Evolutionary conservation across 2,329 filamentous ascomycete genomes (phyloP).

Genomic region (Pyrenophora teres): DNA sequence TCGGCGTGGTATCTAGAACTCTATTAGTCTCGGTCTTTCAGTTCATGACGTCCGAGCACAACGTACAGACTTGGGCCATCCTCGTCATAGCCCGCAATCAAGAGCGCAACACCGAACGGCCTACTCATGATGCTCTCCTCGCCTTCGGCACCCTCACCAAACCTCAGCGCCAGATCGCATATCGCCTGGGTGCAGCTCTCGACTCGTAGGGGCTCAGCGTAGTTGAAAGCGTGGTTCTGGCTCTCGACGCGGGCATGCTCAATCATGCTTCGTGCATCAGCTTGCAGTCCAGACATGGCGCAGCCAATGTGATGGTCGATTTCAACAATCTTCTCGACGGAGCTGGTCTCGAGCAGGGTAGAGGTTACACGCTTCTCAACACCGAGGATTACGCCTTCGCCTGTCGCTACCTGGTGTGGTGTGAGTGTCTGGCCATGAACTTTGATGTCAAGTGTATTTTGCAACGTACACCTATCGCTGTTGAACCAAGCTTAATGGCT

Average conservation of each 20-base stretch:
- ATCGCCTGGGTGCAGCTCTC: constrained; percentile 99
- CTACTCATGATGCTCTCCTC: constrained; percentile 99
- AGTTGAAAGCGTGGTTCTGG: constrained; percentile 98
- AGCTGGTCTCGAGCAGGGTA: constrained; percentile 94
- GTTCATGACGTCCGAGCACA: not conserved
- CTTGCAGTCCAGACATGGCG: constrained; percentile 97
- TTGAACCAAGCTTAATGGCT: constrained; percentile 98
- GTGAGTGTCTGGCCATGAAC: constrained; percentile 10
- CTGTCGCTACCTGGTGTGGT: constrained; percentile 72
- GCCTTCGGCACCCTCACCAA: constrained; percentile 95
- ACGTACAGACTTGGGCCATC: constrained; percentile 85
- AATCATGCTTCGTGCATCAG: constrained; percentile 95
- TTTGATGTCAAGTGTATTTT: too few relatives aligned
- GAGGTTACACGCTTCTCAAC: constrained; percentile 99
- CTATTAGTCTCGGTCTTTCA: not conserved
- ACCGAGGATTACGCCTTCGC: constrained; percentile 91
- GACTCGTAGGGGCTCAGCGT: constrained; percentile 90
- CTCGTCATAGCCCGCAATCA: constrained; percentile 97
- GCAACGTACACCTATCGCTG: constrained; percentile 80
- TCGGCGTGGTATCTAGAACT: constrained; percentile 82
- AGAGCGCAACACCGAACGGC: constrained; percentile 92
- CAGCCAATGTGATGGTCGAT: constrained; percentile 99
- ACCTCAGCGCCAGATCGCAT: constrained; percentile 93
- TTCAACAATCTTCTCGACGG: constrained; percentile 99
- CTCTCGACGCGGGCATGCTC: constrained; percentile 98